phyloP scores from a whole-genome alignment of 345 rosid genomes.

The Erucastrum elatum region DNA sequence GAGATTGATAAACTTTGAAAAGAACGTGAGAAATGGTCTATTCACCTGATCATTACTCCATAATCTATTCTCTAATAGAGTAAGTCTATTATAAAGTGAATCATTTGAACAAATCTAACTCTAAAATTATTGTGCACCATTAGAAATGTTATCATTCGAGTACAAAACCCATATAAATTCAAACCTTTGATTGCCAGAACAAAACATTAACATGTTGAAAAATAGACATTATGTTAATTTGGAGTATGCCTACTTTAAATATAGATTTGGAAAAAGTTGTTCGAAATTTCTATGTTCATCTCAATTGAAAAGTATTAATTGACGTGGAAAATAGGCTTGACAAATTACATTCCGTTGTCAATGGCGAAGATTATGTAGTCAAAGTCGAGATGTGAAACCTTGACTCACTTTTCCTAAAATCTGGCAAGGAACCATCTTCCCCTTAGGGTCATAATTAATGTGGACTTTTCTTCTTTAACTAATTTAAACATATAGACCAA shows the following conservation, averaged over 20 bases:
- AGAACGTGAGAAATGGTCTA: too few relatives aligned
- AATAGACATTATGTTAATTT: background rate
- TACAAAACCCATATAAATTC: background rate
- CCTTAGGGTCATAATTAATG: background rate
- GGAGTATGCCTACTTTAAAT: background rate
- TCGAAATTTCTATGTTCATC: conserved; percentile 1
- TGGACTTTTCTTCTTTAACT: background rate
- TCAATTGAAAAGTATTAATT: conserved; percentile 7
- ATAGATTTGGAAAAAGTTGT: background rate
- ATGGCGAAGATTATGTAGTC: conserved; percentile 18
- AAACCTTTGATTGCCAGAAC: background rate
- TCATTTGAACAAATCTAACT: too few relatives aligned
- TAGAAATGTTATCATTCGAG: background rate
- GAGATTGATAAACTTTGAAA: too few relatives aligned
- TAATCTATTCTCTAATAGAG: too few relatives aligned
- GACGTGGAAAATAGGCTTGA: background rate
- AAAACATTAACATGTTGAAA: background rate
- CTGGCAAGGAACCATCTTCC: conserved; percentile 1
- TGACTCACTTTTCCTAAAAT: conserved; percentile 24
- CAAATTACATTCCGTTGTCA: conserved; percentile 3
- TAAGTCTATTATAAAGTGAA: too few relatives aligned
- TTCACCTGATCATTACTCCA: too few relatives aligned
- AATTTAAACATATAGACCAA: background rate
- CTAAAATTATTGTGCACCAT: too few relatives aligned
- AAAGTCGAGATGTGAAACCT: conserved; percentile 28